phyloP scores from a whole-genome alignment of 495 filamentous ascomycete species.

The Trichoderma reesei region DNA sequence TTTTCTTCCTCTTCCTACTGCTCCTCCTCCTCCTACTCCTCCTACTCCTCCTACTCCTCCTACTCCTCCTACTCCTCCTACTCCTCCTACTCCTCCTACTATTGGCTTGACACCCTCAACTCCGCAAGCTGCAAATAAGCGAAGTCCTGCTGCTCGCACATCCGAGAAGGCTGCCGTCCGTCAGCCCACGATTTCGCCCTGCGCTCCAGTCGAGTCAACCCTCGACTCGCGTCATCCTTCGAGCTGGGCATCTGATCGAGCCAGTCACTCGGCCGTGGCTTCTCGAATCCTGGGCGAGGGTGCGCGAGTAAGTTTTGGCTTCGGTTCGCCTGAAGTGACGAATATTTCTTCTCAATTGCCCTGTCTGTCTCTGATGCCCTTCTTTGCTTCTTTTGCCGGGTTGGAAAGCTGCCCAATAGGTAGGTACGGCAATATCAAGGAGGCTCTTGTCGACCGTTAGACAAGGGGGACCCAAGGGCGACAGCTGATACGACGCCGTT shows the following conservation, averaged over 20 bases:
- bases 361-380: not conserved
- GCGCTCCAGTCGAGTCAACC: not conserved
- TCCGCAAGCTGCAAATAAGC: not conserved
- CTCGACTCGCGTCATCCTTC: not conserved
- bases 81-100: not conserved
- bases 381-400: not conserved
- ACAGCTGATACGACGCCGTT: constrained; percentile 3
- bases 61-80: not conserved
- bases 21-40: not conserved
- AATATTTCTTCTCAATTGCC: too few relatives aligned
- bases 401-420: not conserved
- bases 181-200: not conserved
- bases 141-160: too few relatives aligned
- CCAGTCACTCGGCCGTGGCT: not conserved
- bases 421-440: not conserved
- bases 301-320: constrained; percentile 4
- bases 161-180: not conserved
- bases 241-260: constrained; percentile 2
- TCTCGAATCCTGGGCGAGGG: not conserved
- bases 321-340: not conserved
- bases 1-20: too few relatives aligned
- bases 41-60: not conserved
- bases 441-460: constrained; percentile 2
- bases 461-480: not conserved
- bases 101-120: not conserved